These are phyloP conservation scores for Anthracocystis setariae DNA, from an alignment of 1,284 basidiomycete species.

Conservation along the genomic window DNA sequence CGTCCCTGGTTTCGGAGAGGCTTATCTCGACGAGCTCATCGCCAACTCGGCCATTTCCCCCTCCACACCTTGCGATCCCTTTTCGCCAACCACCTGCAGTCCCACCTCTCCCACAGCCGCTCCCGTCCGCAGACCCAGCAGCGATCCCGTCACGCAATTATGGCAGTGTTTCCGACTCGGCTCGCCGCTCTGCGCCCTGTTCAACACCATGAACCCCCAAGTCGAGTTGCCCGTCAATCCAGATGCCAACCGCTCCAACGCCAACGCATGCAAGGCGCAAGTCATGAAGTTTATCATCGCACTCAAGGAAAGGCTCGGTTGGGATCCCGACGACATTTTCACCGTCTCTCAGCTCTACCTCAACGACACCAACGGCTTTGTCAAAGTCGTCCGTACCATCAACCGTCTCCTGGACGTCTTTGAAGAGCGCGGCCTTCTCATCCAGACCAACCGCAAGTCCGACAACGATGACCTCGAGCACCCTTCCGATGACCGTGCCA, in stretches of 20 bases:
- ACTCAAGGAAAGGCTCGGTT: constrained; percentile 71
- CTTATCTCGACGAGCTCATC: constrained; percentile 48
- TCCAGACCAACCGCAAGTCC: constrained; percentile 71
- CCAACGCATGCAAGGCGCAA: constrained; percentile 77
- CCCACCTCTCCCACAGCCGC: constrained; percentile 28
- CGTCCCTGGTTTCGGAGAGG: constrained; percentile 67
- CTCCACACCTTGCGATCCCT: constrained; percentile 18
- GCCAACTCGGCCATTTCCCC: constrained; percentile 28
- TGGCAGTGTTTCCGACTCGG: constrained; percentile 94
- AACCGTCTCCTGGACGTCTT: constrained; percentile 84
- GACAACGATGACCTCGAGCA: constrained; percentile 54
- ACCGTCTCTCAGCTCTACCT: constrained; percentile 80
- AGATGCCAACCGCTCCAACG: constrained; percentile 72
- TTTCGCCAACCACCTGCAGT: constrained; percentile 20
- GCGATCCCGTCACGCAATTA: constrained; percentile 80
- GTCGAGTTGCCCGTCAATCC: constrained; percentile 72
- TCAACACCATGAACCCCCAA: constrained; percentile 83
- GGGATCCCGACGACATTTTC: constrained; percentile 70
- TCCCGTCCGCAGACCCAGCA: constrained; percentile 16
- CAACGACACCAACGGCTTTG: constrained; percentile 90
- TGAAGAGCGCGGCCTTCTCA: constrained; percentile 76
- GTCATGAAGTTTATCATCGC: constrained; percentile 73
- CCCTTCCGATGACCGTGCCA: constrained; percentile 74
- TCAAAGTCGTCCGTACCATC: constrained; percentile 92
- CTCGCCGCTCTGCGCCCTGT: constrained; percentile 91